Evolutionary conservation across 768 basidiomycete genomes (phyloP).

Genomic region (Trametopsis cervina): DNA sequence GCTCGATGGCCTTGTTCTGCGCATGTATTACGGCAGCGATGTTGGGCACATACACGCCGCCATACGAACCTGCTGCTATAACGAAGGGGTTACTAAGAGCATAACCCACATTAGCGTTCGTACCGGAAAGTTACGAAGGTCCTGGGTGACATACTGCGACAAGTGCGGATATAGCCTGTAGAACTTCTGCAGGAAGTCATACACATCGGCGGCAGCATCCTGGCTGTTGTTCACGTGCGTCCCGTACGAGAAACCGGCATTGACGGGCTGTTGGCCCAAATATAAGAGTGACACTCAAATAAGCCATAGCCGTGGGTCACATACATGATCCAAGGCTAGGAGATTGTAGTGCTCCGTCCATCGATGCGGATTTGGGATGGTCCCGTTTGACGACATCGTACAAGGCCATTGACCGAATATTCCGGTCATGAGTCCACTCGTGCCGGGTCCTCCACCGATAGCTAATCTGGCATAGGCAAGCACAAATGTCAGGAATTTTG

Average conservation of each 20-base stretch:
- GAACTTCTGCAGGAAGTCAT: conserved; percentile 32
- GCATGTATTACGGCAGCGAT: conserved; percentile 28
- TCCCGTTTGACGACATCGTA: conserved; percentile 15
- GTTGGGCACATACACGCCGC: conserved; percentile 26
- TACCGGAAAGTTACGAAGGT: not conserved
- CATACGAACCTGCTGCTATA: conserved; percentile 28
- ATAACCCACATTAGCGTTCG: not conserved
- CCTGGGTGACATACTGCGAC: not conserved
- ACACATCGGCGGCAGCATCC: conserved; percentile 25
- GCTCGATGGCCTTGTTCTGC: conserved; percentile 20
- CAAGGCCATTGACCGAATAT: conserved; percentile 24
- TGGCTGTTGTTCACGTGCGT: conserved; percentile 25
- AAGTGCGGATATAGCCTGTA: conserved; percentile 21
- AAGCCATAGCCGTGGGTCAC: not conserved
- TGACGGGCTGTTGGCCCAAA: conserved; percentile 21
- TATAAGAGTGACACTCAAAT: not conserved
- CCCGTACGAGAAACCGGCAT: conserved; percentile 29
- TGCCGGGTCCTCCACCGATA: conserved; percentile 28
- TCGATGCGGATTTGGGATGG: conserved; percentile 18
- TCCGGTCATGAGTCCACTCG: conserved; percentile 24
- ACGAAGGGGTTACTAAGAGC: conserved; percentile 15
- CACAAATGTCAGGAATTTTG: not conserved
- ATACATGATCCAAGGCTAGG: conserved; percentile 9
- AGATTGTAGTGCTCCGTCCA: conserved; percentile 12
- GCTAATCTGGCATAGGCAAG: no score